Base-by-base conservation (phyloP, 2,329 filamentous ascomycete species). In the Cercospora beticola region DNA sequence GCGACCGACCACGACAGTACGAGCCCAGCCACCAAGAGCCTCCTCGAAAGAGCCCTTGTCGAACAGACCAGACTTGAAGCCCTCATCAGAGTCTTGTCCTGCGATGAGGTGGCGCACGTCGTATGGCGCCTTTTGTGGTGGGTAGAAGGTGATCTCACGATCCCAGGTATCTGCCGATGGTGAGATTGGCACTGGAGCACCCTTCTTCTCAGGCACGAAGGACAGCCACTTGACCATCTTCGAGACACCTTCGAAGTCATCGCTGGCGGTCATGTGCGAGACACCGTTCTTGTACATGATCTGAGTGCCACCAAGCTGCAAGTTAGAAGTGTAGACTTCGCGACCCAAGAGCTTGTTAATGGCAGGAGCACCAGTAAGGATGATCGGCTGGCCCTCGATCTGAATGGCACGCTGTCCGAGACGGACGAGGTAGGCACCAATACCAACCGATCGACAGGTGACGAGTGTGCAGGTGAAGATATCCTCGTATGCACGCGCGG, bases 221-320 rank as follows among this genome's bases (percentile, higher is more conserved):
- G 94, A 95, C 86, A 99, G 89, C 95, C 95, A 99, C 80, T 97
- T 91, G 61, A 98, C 93, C 79, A 99, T 98, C 87, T 96, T 96
- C 77, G 92, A 93, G 23, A 99, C 92, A 88, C 95, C 95, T 77
- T 94, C 94, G 76, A 99, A 98, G 84, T 99, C 95, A 78, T 99
- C 94, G 75, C 91, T 92, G 77, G 95, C 95, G 74, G 94, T 97
- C 92, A 98, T 94, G 85, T 99, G 95, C 23, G 95, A 98, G 52
- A 99, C 95, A 88, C 95, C 95, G 81, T 99, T 99, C 84, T 92
- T 94, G 89, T 99, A 98, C 95, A 99, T 99, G 87, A 99, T 99
- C 83, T 99, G 95, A n/a, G 95, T 99, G 76, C 95, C 95, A 89
- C 95, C 95, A 73, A 99, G 92, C 86, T 99, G 95, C 78, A 99